Percentiles rank a stretch among this genome's conserved stretches.
Conservation (phyloP, 352 stramenopile species). For the Pythium graminicola region DNA sequence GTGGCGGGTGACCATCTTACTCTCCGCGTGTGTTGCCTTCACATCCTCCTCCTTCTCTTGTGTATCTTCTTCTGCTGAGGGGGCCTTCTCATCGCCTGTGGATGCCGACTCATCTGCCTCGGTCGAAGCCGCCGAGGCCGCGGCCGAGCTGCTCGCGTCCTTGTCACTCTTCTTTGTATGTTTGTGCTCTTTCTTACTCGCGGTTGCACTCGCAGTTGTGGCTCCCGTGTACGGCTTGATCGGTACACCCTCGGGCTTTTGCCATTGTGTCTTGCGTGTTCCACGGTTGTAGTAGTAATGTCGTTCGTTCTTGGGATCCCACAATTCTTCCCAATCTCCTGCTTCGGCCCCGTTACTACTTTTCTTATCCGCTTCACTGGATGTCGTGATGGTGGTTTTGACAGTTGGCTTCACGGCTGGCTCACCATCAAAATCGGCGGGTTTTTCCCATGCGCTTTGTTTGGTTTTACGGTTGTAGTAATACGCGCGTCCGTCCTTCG, state of each 20-base stretch:
- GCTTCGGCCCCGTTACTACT: neutral
- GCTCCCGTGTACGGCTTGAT: conserved; percentile 58
- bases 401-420: conserved; percentile 14
- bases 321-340: conserved; percentile 77
- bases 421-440: conserved; percentile 66
- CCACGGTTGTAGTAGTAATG: conserved; percentile 84
- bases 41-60: neutral
- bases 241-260: conserved; percentile 60
- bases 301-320: conserved; percentile 80
- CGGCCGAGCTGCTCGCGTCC: neutral
- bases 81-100: conserved; percentile 8
- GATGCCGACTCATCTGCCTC: conserved; percentile 12
- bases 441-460: conserved; percentile 84
- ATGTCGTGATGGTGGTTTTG: neutral
- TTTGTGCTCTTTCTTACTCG: conserved; percentile 22
- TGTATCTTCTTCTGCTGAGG: neutral
- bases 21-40: neutral
- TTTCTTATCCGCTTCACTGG: conserved; percentile 16
- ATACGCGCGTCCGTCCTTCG: conserved; percentile 79
- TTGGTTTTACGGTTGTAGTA: conserved; percentile 87
- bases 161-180: conserved; percentile 17
- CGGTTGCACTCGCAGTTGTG: neutral
- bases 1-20: conserved; percentile 1
- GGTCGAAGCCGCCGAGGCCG: conserved; percentile 1
- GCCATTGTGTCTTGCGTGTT: conserved; percentile 77